Percentiles rank a stretch among this genome's conserved stretches.
Evolutionary conservation across 164 flowering plant species (phyloP).

Genomic region (Vitis cinerea): DNA sequence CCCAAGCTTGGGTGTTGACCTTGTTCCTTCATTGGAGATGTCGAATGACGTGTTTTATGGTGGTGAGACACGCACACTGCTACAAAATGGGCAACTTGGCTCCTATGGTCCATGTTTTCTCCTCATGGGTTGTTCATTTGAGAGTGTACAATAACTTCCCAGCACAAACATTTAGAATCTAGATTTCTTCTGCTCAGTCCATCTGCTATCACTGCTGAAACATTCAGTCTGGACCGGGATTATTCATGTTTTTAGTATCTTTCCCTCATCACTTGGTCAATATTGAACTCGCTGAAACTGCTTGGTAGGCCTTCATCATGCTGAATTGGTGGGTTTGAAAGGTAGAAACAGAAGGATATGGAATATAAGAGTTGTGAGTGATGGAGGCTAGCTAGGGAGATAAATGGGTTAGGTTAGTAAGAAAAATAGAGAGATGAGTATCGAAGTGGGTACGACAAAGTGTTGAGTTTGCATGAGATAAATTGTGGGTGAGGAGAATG

Average conservation of each 20-base stretch:
- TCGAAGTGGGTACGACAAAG: too few relatives aligned
- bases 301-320: slow-evolving; percentile 4
- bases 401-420: too few relatives aligned
- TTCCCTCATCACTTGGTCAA: slow-evolving; percentile 56
- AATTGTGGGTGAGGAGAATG: too few relatives aligned
- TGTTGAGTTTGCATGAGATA: too few relatives aligned
- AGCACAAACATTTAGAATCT: slow-evolving; percentile 68
- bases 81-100: slow-evolving; percentile 21
- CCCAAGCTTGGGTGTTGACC: too few relatives aligned
- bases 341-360: too few relatives aligned
- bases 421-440: too few relatives aligned
- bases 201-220: slow-evolving; percentile 61
- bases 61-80: slow-evolving; percentile 33
- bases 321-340: too few relatives aligned
- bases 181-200: slow-evolving; percentile 54
- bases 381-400: too few relatives aligned
- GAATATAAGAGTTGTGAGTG: too few relatives aligned
- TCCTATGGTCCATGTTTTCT: slow-evolving; percentile 8
- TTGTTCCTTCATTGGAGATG: too few relatives aligned
- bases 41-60: too few relatives aligned
- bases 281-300: slow-evolving; percentile 45
- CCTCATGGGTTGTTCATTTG: slow-evolving; percentile 21
- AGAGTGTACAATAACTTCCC: slow-evolving; percentile 70
- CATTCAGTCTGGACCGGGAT: slow-evolving; percentile 77
- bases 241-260: slow-evolving; percentile 43